Percentiles rank a stretch among this genome's conserved stretches.
These are phyloP conservation scores for Fusarium brachygibbosum DNA, from an alignment of 2,329 filamentous ascomycete genomes.

Conservation along the genomic window DNA sequence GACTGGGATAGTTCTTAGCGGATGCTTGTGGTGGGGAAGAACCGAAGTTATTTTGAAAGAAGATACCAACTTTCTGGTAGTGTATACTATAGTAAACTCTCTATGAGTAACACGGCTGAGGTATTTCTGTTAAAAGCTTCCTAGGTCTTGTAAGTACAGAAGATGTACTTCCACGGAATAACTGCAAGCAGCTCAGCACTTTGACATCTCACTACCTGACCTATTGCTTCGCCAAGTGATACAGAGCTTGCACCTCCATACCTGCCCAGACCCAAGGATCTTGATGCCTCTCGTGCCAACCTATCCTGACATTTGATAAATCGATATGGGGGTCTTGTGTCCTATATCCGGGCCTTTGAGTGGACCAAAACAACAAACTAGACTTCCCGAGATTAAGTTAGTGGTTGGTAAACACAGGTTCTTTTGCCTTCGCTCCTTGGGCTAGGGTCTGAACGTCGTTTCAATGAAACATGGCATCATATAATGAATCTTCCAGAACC, in stretches of 20 bases:
- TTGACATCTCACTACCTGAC: not conserved
- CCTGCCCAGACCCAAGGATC: conserved; percentile 10
- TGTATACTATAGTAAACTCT: not conserved
- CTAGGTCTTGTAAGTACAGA: not conserved
- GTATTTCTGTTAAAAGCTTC: conserved; percentile 5
- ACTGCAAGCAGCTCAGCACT: conserved; percentile 1
- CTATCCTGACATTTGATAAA: conserved; percentile 7
- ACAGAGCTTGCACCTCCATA: not conserved
- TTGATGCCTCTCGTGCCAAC: conserved; percentile 2
- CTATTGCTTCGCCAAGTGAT: conserved; percentile 2
- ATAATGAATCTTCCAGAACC: conserved; percentile 24
- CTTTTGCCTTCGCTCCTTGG: conserved; percentile 22
- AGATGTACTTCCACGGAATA: not conserved
- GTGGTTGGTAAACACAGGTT: conserved; percentile 30
- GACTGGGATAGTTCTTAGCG: conserved; percentile 32
- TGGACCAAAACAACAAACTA: conserved; percentile 23
- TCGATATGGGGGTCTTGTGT: conserved; percentile 9
- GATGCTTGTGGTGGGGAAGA: conserved; percentile 16
- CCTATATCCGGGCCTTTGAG: conserved; percentile 33
- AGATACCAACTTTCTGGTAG: conserved; percentile 6
- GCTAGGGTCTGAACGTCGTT: not conserved
- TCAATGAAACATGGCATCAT: conserved; percentile 10
- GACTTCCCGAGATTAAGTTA: conserved; percentile 32
- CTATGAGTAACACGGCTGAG: not conserved
- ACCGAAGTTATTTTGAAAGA: not conserved